A percentile compares a stretch with the other conserved stretches of the same genome.
Evolutionary conservation across 352 stramenopile genomes (phyloP).

Genomic region (Pythium rishiriense): DNA sequence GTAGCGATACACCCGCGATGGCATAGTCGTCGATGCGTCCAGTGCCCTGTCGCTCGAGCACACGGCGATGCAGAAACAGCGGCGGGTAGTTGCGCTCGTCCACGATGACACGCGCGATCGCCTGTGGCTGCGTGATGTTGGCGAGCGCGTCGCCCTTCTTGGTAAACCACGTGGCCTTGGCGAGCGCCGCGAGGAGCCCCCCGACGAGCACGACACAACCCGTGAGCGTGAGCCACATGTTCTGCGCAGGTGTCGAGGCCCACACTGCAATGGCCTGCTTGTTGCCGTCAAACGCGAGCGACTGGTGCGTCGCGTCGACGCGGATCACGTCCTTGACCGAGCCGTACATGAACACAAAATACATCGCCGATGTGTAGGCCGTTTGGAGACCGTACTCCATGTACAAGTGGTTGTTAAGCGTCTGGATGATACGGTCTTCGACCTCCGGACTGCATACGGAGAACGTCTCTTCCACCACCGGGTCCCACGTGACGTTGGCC

Average conservation of each 20-base stretch:
- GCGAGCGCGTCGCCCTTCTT: not conserved
- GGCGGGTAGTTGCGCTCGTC: conserved; percentile 10
- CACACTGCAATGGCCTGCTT: conserved; percentile 5
- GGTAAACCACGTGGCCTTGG: not conserved
- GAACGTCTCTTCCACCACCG: not conserved
- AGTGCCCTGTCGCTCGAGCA: not conserved
- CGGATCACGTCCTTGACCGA: conserved; percentile 4
- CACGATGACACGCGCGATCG: conserved; percentile 7
- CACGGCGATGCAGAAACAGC: conserved; percentile 5
- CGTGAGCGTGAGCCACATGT: conserved; percentile 6
- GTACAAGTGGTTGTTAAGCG: conserved; percentile 18
- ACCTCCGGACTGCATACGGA: not conserved
- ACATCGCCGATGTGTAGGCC: conserved; percentile 8
- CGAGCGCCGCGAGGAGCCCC: not conserved
- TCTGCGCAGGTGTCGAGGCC: conserved; percentile 10
- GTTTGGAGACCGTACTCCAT: conserved; percentile 14
- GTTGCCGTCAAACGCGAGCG: conserved; percentile 20
- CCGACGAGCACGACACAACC: conserved; percentile 5
- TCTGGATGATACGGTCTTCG: conserved; percentile 1
- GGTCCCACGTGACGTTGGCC: not conserved
- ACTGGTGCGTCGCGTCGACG: not conserved
- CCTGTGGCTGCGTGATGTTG: conserved; percentile 5
- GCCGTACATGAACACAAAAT: conserved; percentile 8
- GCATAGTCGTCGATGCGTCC: not conserved
- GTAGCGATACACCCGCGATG: not conserved